Base-by-base conservation (phyloP, 2,329 filamentous ascomycete species). In the Aspergillus sp. region DNA sequence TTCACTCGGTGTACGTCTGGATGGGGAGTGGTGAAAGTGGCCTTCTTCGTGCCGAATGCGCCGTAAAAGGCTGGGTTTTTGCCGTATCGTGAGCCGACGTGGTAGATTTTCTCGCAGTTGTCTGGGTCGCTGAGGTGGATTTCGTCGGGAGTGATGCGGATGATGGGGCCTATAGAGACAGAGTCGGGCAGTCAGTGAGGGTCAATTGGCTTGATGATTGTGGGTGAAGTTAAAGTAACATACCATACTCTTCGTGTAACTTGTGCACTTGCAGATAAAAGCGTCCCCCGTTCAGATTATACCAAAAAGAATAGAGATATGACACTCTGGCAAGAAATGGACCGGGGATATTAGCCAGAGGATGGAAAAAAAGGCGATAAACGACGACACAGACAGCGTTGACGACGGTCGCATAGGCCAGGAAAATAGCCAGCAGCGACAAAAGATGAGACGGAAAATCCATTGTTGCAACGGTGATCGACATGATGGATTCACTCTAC, bases 21-120 rank as follows among this genome's bases (percentile, higher is more conserved):
- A 38, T 51, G 53, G 12, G 52, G 37, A 1, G 57, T 59, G 7
- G 55, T 51, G 40, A 65, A 69, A 49, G 65, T 60, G 42, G 59
- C 50, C 30, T 53, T 49, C 6, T 53, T 44, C 8, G 49, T 53
- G 40, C 56, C 56, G 39, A 62, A 58, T 19, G 51, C 51, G 26
- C 51, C 43, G 5, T 60, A 57, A 42, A 62, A 59, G 19, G 44
- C 43, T n/a, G 52, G 43, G 27, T 54, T 51, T 45, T 62, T 60
- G 28, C 47, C 50, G 36, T 56, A 57, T 8, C 44, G 52, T 10
- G 54, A 55, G 3, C 52, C 53, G 10, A 57, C 51, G 42, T 48
- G 51, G 50, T 62, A 61, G 28, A 60, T 49, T 19, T 48, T 51
- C 8, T 60, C 52, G 34, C 48, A 55, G 30, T 52, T 52, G 4